Conservation (phyloP, 108 stramenopile genomes). For the Epithemia pelagica region DNA sequence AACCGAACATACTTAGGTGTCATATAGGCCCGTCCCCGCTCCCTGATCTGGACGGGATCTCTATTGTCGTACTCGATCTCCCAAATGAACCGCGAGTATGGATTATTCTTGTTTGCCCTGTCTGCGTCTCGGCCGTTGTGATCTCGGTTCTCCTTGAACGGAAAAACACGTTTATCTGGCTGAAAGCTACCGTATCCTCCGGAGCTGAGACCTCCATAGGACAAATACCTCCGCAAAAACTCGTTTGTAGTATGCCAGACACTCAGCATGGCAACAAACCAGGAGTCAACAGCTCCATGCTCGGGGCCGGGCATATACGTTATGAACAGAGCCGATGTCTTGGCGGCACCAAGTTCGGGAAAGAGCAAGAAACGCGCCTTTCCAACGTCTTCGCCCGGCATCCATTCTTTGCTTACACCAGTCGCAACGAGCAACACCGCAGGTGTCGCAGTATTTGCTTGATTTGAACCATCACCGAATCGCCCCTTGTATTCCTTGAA, state of each 20-base stretch:
- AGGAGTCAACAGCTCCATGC: conserved; percentile 4
- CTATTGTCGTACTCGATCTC: conserved; percentile 2
- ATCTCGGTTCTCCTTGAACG: no score
- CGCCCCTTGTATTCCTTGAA: conserved; percentile 1
- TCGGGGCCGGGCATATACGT: conserved; percentile 1
- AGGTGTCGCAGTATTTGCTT: conserved; percentile 4
- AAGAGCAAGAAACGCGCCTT: conserved; percentile 2
- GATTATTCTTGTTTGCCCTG: no score
- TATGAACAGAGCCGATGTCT: conserved; percentile 4
- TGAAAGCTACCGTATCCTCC: no score
- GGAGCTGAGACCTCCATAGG: no score
- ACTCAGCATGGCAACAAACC: no score
- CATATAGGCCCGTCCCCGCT: conserved; percentile 1
- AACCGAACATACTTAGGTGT: conserved; percentile 1
- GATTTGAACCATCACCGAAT: conserved; percentile 2
- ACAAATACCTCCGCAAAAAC: no score
- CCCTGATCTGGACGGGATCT: conserved; percentile 1
- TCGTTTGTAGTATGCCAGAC: no score
- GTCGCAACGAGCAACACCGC: conserved; percentile 4
- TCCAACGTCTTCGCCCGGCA: conserved; percentile 1
- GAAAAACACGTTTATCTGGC: no score
- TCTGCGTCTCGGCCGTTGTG: no score
- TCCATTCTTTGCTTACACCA: conserved; percentile 4
- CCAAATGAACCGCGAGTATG: no score
- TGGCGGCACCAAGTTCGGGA: conserved; percentile 1